Percentiles rank a stretch among this genome's conserved stretches.
These are phyloP conservation scores for Senna siamea DNA, from an alignment of 306 rosid genomes.

Conservation along the genomic window DNA sequence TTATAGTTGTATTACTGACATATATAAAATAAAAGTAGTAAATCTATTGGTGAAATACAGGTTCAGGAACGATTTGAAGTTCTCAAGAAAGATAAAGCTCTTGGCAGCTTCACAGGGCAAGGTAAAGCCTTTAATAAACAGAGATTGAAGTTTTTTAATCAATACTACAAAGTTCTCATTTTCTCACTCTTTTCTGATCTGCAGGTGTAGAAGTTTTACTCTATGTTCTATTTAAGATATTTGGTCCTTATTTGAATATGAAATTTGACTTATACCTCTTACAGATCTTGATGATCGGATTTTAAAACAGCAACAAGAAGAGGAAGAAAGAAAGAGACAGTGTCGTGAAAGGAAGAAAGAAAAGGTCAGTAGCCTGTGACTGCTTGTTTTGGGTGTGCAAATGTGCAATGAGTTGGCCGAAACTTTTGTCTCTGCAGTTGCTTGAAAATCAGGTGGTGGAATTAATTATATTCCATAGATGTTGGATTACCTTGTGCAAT, in stretches of 20 bases:
- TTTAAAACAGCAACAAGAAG: conserved; percentile 92
- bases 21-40: conserved; percentile 11
- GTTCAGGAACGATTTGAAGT: conserved; percentile 87
- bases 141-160: background rate
- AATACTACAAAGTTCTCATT: background rate
- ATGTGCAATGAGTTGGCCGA: conserved; percentile 14
- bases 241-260: conserved; percentile 5
- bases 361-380: conserved; percentile 56
- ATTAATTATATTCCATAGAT: background rate
- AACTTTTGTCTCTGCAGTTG: background rate
- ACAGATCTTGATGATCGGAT: conserved; percentile 90
- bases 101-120: conserved; percentile 82
- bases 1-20: conserved; percentile 1
- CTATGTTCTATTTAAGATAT: conserved; percentile 17
- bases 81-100: conserved; percentile 77
- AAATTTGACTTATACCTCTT: conserved; percentile 15
- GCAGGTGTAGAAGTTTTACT: conserved; percentile 22
- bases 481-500: background rate
- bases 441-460: background rate
- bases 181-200: background rate
- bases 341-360: conserved; percentile 92
- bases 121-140: conserved; percentile 49
- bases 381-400: conserved; percentile 4
- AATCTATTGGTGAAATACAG: conserved; percentile 52
- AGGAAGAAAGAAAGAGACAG: conserved; percentile 84